Evolutionary conservation across 2,329 filamentous ascomycete genomes (phyloP).

Genomic region (Magnaporthiopsis rhizophila): DNA sequence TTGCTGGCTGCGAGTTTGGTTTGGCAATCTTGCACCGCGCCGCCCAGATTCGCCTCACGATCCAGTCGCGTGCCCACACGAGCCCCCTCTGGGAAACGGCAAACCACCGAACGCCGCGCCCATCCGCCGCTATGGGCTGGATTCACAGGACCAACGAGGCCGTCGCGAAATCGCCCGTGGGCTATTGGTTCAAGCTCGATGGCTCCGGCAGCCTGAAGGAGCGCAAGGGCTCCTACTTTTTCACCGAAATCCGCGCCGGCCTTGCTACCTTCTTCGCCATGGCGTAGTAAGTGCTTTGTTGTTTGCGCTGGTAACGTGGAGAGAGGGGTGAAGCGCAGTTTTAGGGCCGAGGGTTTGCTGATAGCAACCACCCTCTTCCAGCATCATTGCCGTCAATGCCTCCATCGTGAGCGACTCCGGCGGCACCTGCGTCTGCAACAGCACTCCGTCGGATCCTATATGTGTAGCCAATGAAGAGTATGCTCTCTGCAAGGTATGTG

Average conservation of each 20-base stretch:
- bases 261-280: constrained; percentile 70
- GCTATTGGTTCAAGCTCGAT: constrained; percentile 71
- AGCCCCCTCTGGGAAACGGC: not conserved
- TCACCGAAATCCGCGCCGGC: constrained; percentile 77
- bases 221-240: constrained; percentile 68
- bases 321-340: not conserved
- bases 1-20: not conserved
- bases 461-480: constrained; percentile 53
- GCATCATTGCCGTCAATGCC: constrained; percentile 45
- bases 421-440: constrained; percentile 68
- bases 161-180: constrained; percentile 58
- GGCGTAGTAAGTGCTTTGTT: constrained; percentile 18
- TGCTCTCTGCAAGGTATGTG: constrained; percentile 41
- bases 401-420: constrained; percentile 54
- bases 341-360: not conserved
- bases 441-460: constrained; percentile 38
- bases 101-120: not conserved
- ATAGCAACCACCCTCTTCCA: not conserved
- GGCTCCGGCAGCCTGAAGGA: constrained; percentile 63
- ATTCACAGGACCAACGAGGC: constrained; percentile 41
- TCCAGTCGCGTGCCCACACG: not conserved
- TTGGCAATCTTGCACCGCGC: not conserved
- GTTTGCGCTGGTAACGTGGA: not conserved
- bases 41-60: not conserved
- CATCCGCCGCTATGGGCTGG: constrained; percentile 34